phyloP scores from a whole-genome alignment of 2,329 filamentous ascomycete species.

The Cladosporium sp. region DNA sequence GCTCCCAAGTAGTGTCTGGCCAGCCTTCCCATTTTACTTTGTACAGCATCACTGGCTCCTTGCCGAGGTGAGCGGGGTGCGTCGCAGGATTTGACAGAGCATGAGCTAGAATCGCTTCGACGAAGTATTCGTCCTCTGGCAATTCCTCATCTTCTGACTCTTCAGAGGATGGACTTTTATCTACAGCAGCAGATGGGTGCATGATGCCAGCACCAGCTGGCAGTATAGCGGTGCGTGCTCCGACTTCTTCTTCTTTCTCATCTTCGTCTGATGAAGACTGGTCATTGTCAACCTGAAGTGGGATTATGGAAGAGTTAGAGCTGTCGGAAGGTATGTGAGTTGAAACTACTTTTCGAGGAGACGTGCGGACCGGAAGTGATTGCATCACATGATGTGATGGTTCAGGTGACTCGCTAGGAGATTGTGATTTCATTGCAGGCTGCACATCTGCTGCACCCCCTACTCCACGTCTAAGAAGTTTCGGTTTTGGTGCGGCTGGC shows the following conservation, averaged over 20 bases:
- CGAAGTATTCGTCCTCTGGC: constrained; percentile 18
- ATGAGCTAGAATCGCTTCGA: constrained; percentile 27
- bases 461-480: constrained; percentile 2
- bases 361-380: not conserved
- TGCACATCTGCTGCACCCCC: constrained; percentile 2
- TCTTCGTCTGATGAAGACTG: not conserved
- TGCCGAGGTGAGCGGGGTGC: constrained; percentile 21
- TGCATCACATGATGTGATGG: not conserved
- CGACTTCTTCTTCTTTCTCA: not conserved
- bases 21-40: constrained; percentile 30
- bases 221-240: not conserved
- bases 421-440: not conserved
- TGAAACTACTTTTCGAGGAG: not conserved
- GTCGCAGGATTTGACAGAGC: constrained; percentile 24
- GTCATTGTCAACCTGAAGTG: not conserved
- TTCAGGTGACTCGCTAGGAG: not conserved
- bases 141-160: constrained; percentile 13
- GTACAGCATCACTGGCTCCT: constrained; percentile 27
- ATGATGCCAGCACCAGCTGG: not conserved
- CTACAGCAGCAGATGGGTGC: not conserved
- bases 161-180: constrained; percentile 7
- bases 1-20: constrained; percentile 31
- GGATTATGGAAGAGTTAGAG: not conserved
- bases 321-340: not conserved
- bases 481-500: not conserved